These are phyloP conservation scores for Echeveria elegans DNA, from an alignment of 164 flowering plant genomes.

Conservation along the genomic window DNA sequence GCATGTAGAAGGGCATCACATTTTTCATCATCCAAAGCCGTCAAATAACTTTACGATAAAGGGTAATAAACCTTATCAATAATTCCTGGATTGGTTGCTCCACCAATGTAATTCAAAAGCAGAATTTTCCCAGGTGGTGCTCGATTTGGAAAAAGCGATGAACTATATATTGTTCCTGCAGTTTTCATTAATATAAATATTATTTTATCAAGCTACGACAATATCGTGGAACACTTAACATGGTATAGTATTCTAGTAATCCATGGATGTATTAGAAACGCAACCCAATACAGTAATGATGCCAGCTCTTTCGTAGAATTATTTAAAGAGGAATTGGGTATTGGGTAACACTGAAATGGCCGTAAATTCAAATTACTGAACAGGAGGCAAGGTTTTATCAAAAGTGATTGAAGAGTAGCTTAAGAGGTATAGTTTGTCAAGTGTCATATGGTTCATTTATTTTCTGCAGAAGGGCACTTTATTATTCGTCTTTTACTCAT, in stretches of 20 bases:
- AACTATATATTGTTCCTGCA: conserved; percentile 93
- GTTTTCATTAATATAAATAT: conserved; percentile 6
- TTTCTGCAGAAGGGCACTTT: background rate
- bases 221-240: background rate
- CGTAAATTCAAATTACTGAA: background rate
- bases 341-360: background rate
- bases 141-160: conserved; percentile 88
- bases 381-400: background rate
- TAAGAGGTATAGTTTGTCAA: background rate
- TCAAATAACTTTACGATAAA: background rate
- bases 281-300: background rate
- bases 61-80: conserved; percentile 51
- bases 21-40: background rate
- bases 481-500: background rate
- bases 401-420: background rate
- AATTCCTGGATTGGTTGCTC: conserved; percentile 84
- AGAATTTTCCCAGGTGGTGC: conserved; percentile 84
- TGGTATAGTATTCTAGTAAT: background rate
- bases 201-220: background rate
- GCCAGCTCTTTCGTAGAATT: background rate
- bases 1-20: background rate
- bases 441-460: background rate
- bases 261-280: background rate
- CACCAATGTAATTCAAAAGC: conserved; percentile 89
- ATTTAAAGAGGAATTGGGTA: background rate